Evolutionary conservation across 805 yeast species (phyloP), one percentile per base, ranked within the genome.

Genomic region (Kodamaea lidongshanica): DNA sequence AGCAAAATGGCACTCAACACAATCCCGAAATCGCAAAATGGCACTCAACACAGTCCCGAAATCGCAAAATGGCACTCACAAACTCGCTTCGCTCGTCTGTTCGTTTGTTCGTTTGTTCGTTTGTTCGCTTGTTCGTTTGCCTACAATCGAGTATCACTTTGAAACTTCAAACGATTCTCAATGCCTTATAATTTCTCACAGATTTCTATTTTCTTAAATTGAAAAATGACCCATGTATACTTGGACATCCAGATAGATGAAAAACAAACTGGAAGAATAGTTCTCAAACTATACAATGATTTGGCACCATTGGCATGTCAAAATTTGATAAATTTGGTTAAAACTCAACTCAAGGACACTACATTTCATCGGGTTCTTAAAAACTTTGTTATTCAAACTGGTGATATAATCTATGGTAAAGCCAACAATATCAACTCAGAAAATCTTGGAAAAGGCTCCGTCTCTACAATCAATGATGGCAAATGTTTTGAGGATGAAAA

Each of bases 331-430:
- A 52, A 56, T 12, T 50, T 79, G 10, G 69, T 79, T 42, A 41
- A 46, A 15, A 61, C 67, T 7, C 42, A 61, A 1, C 71, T 61
- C 34, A 60, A 67, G 37, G 49, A 59, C 12, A 72, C 67, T 23
- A 58, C 52, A 22, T 78, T 83, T 50, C 81, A 78, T 42, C 60
- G 84, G 33, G 72, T 79, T 2, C 61, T 81, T 30, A 76, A 72
- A 45, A 81, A 77, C 48, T 82, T 82, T 46, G 72, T 79, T 64
- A 56, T 81, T 11, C 88, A 80, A 50, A 77, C 74, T 3, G 88
- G 88, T 22, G 84, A 78, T 46, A 46, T 70, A 2, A 48, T 54
- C 1, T 51, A 61, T 46, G 74, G 74, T 6, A 52, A 25, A 17
- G 19, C 12, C 7, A 28, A 20, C 7, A n/a, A 10, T 2, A 12